These are phyloP conservation scores for Talaromyces nanjingensis DNA, from an alignment of 495 filamentous ascomycete species.

Conservation along the genomic window DNA sequence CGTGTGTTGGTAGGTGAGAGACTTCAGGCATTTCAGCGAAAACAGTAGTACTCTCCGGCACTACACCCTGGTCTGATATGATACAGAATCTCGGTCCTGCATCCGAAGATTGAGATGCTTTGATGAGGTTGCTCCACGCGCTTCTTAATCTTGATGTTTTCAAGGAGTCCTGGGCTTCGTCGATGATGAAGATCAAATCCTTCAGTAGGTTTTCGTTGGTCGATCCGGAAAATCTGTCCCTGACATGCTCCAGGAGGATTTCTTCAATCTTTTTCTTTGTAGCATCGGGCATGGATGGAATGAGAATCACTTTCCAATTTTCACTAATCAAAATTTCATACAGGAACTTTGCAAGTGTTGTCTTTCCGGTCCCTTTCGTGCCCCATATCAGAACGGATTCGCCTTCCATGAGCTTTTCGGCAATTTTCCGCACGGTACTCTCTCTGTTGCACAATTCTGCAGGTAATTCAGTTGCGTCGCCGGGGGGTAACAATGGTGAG, in stretches of 20 bases:
- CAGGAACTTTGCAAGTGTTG: not conserved
- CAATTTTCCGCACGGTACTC: not conserved
- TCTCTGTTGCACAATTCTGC: not conserved
- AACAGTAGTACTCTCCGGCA: not conserved
- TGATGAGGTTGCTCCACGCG: not conserved
- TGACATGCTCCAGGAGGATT: not conserved
- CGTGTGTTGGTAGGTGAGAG: not conserved
- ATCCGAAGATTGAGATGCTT: not conserved
- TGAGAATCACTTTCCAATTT: not conserved
- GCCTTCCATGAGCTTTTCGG: not conserved
- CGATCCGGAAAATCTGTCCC: not conserved
- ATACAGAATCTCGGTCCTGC: not conserved
- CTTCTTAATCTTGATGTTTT: not conserved
- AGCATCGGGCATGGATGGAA: not conserved
- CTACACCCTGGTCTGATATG: not conserved
- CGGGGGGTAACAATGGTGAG: too few species aligned
- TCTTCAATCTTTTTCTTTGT: not conserved
- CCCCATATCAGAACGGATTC: conserved; percentile 3
- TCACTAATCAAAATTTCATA: not conserved
- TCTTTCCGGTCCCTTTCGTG: not conserved
- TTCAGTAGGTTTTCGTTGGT: not conserved
- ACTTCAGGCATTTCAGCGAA: not conserved
- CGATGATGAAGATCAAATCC: conserved; percentile 2
- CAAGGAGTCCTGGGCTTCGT: conserved; percentile 1
- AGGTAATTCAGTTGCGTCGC: not conserved